Conservation (phyloP, 192 early-diverging fungal genomes). For the Coemansia sp. region DNA sequence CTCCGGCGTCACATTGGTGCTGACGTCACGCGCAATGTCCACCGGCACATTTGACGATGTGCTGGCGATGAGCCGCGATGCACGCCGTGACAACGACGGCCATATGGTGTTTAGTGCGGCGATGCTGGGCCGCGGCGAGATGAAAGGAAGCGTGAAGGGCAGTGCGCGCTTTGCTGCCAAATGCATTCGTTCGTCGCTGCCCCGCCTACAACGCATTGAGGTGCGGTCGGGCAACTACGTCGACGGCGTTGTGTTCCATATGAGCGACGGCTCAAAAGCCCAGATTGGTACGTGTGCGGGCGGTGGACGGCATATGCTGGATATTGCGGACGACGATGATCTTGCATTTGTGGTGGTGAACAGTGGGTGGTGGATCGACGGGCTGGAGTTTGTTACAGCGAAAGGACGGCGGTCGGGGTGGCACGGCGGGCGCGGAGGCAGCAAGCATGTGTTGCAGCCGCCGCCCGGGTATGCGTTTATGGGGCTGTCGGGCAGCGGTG, state of each 20-base stretch:
- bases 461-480: constrained; percentile 57
- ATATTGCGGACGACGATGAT: constrained; percentile 52
- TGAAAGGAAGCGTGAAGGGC: constrained; percentile 32
- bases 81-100: constrained; percentile 18
- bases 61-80: neutral
- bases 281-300: constrained; percentile 53
- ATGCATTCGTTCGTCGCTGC: constrained; percentile 11
- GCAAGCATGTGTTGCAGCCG: constrained; percentile 42
- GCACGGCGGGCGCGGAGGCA: constrained; percentile 59
- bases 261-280: constrained; percentile 47
- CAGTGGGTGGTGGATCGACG: constrained; percentile 64
- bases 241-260: constrained; percentile 55
- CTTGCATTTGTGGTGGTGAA: constrained; percentile 54
- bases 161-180: constrained; percentile 34
- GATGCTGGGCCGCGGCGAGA: constrained; percentile 44
- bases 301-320: constrained; percentile 21
- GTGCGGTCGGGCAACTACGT: constrained; percentile 54
- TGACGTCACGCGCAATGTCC: constrained; percentile 30
- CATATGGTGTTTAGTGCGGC: constrained; percentile 23
- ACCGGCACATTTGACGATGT: constrained; percentile 25
- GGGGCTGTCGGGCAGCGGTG: constrained; percentile 59
- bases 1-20: constrained; percentile 34
- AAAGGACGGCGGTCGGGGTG: constrained; percentile 56
- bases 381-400: constrained; percentile 57
- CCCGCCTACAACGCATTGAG: constrained; percentile 30